Conservation (phyloP, 1,284 basidiomycete species). For the Exobasidium cylindrosporum region DNA sequence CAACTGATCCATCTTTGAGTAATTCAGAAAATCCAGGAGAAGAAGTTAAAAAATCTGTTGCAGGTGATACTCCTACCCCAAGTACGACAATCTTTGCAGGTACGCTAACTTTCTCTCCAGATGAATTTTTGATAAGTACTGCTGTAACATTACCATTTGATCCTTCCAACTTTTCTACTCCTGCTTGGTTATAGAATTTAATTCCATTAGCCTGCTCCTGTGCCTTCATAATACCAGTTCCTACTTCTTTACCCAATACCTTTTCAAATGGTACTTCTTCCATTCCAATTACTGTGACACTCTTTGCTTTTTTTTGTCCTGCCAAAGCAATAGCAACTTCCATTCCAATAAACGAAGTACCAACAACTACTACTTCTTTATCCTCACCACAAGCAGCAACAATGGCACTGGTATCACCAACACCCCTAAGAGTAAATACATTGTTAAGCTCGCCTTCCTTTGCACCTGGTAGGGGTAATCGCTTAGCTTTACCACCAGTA, state of each 20-base stretch:
- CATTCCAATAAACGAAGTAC: slow-evolving; percentile 90
- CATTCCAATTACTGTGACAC: slow-evolving; percentile 79
- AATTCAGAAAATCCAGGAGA: slow-evolving; percentile 61
- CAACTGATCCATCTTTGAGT: slow-evolving; percentile 27
- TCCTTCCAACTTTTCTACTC: slow-evolving; percentile 70
- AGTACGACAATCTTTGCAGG: slow-evolving; percentile 78
- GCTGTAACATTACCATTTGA: slow-evolving; percentile 27
- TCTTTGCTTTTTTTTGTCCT: slow-evolving; percentile 63
- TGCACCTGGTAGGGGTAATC: slow-evolving; percentile 74
- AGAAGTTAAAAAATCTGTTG: slow-evolving; percentile 75
- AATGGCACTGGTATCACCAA: slow-evolving; percentile 73
- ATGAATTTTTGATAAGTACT: slow-evolving; percentile 67
- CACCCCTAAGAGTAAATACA: slow-evolving; percentile 71
- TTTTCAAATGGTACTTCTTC: slow-evolving; percentile 77
- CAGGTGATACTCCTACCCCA: slow-evolving; percentile 83
- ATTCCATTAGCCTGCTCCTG: slow-evolving; percentile 69
- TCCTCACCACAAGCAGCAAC: slow-evolving; percentile 63
- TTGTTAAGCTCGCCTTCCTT: slow-evolving; percentile 65
- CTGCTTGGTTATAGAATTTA: slow-evolving; percentile 72
- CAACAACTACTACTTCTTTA: slow-evolving; percentile 77
- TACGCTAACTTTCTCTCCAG: slow-evolving; percentile 62
- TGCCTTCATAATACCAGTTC: slow-evolving; percentile 70
- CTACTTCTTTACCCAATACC: slow-evolving; percentile 78
- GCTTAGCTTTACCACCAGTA: slow-evolving; percentile 58
- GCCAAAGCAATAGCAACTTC: slow-evolving; percentile 75